These are phyloP conservation scores for Aspergillus arachidicola DNA, from an alignment of 2,329 filamentous ascomycete species.

Conservation along the genomic window DNA sequence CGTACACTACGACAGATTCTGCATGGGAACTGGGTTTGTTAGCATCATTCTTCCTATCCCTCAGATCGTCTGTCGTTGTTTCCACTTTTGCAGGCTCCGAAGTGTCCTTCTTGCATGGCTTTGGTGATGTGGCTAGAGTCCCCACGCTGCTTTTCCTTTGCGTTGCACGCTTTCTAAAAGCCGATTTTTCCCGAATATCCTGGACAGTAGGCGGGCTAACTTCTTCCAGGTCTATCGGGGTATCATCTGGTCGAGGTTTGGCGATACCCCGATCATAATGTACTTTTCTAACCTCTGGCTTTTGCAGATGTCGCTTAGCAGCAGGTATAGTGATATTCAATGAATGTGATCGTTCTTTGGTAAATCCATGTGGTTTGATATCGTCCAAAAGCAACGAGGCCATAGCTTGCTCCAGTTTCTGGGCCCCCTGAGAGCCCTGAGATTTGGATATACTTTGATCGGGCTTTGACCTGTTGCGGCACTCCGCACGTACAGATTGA, in stretches of 20 bases:
- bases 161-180: not conserved
- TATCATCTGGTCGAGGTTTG: not conserved
- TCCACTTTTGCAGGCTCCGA: not conserved
- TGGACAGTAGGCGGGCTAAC: conserved; percentile 2
- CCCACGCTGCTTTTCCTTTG: not conserved
- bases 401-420: conserved; percentile 24
- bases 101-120: not conserved
- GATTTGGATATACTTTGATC: not conserved
- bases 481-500: conserved; percentile 3
- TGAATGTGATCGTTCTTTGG: not conserved
- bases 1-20: conserved; percentile 15
- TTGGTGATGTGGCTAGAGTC: not conserved
- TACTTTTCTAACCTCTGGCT: not conserved
- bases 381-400: conserved; percentile 22
- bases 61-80: not conserved
- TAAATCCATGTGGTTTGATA: not conserved
- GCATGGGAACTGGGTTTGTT: conserved; percentile 10
- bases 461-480: conserved; percentile 1
- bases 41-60: not conserved
- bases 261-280: not conserved
- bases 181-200: not conserved
- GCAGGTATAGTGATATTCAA: not conserved
- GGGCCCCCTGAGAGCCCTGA: conserved; percentile 6
- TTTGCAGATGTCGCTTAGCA: not conserved
- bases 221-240: not conserved